A percentile compares a stretch with the other conserved stretches of the same genome.
Evolutionary conservation across 768 basidiomycete species (phyloP).

Genomic region (Suillus lakei): DNA sequence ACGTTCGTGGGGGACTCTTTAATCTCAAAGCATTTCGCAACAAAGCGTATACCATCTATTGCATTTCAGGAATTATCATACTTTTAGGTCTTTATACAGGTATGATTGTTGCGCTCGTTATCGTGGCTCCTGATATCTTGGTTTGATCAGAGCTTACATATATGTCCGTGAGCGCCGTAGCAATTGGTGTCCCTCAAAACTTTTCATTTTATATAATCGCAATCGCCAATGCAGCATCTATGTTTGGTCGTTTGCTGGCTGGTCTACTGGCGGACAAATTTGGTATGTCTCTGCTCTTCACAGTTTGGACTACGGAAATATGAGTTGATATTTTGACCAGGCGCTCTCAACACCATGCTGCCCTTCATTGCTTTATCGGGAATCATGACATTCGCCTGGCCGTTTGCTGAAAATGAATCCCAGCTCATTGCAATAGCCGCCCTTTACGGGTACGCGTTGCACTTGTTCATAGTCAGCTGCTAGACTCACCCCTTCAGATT

Average conservation of each 20-base stretch:
- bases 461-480: background rate
- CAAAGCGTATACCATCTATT: constrained; percentile 58
- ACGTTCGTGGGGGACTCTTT: constrained; percentile 60
- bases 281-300: constrained; percentile 44
- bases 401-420: constrained; percentile 52
- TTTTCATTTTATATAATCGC: constrained; percentile 70
- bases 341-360: constrained; percentile 70
- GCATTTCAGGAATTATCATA: constrained; percentile 54
- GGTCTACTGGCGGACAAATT: constrained; percentile 59
- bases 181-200: constrained; percentile 49
- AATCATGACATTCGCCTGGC: constrained; percentile 71
- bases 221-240: constrained; percentile 68
- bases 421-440: constrained; percentile 58
- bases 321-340: constrained; percentile 38
- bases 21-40: constrained; percentile 55
- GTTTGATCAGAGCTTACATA: constrained; percentile 62
- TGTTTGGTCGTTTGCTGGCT: constrained; percentile 52
- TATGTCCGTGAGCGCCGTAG: constrained; percentile 59
- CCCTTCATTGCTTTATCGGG: constrained; percentile 62
- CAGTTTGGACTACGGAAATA: background rate
- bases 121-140: constrained; percentile 16
- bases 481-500: constrained; percentile 42
- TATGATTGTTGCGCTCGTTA: constrained; percentile 23
- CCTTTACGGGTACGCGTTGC: constrained; percentile 61
- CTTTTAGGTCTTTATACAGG: constrained; percentile 78